Evolutionary conservation across 176 grass and related monocot species (phyloP).

Genomic region (Tillandsia fasciculata): DNA sequence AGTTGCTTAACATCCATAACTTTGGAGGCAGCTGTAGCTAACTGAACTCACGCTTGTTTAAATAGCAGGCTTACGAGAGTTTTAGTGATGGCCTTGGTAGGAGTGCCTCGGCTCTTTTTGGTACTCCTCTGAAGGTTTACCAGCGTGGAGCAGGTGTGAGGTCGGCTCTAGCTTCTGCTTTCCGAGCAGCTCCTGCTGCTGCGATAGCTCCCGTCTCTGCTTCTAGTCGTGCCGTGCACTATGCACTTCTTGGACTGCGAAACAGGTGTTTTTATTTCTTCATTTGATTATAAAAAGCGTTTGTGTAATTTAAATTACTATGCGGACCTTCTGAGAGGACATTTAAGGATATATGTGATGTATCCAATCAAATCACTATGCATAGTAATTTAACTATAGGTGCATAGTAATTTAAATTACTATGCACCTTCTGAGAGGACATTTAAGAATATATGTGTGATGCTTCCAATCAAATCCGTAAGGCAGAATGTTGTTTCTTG

Average conservation of each 20-base stretch:
- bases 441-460: not conserved
- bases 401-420: too few species aligned
- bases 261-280: constrained; percentile 59
- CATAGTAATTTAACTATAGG: not conserved
- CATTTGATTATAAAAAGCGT: not conserved
- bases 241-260: constrained; percentile 65
- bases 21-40: not conserved
- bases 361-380: not conserved
- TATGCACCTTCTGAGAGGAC: too few species aligned
- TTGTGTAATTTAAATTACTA: not conserved
- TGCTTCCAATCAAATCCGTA: not conserved
- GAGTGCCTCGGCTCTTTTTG: constrained; percentile 66
- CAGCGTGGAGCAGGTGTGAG: constrained; percentile 73
- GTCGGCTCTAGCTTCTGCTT: constrained; percentile 67
- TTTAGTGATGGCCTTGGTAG: constrained; percentile 79
- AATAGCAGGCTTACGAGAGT: constrained; percentile 80
- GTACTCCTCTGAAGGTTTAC: constrained; percentile 85
- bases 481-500: not conserved
- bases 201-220: constrained; percentile 84
- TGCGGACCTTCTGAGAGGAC: not conserved
- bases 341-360: not conserved
- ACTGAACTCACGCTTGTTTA: too few species aligned
- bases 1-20: not conserved
- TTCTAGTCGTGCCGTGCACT: constrained; percentile 70
- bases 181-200: constrained; percentile 77